These are phyloP conservation scores for Phaeosphaeriaceae sp. DNA, from an alignment of 2,329 filamentous ascomycete genomes.

Conservation along the genomic window DNA sequence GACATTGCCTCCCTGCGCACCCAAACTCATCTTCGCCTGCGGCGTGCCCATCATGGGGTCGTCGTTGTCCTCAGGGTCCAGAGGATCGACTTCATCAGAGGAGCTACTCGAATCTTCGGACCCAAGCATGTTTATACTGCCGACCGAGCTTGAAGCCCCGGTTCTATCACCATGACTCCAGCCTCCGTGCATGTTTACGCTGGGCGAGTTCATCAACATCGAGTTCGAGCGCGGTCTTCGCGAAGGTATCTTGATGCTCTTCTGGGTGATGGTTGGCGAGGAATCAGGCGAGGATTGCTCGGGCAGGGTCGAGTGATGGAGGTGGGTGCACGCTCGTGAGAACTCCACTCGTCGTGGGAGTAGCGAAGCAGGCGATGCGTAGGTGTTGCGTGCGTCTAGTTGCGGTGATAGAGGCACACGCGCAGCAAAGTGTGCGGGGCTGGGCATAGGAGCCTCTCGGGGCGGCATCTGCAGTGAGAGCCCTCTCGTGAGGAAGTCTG, in stretches of 20 bases:
- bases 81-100: constrained; percentile 63
- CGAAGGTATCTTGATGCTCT: constrained; percentile 66
- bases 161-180: constrained; percentile 65
- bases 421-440: constrained; percentile 61
- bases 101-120: constrained; percentile 78
- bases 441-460: constrained; percentile 55
- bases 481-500: constrained; percentile 67
- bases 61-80: constrained; percentile 57
- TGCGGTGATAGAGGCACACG: constrained; percentile 81
- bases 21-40: constrained; percentile 68
- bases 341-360: constrained; percentile 91
- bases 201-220: constrained; percentile 68
- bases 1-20: constrained; percentile 54
- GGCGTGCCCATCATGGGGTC: constrained; percentile 85
- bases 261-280: constrained; percentile 81
- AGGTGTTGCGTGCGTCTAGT: constrained; percentile 82
- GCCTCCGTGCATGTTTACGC: constrained; percentile 62
- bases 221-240: constrained; percentile 54
- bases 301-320: constrained; percentile 94
- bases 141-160: constrained; percentile 74
- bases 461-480: constrained; percentile 75
- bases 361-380: constrained; percentile 81
- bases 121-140: constrained; percentile 79
- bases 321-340: constrained; percentile 87
- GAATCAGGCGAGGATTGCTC: constrained; percentile 88